These are phyloP conservation scores for Spiraea crenata DNA, from an alignment of 331 rosid species.

Conservation along the genomic window DNA sequence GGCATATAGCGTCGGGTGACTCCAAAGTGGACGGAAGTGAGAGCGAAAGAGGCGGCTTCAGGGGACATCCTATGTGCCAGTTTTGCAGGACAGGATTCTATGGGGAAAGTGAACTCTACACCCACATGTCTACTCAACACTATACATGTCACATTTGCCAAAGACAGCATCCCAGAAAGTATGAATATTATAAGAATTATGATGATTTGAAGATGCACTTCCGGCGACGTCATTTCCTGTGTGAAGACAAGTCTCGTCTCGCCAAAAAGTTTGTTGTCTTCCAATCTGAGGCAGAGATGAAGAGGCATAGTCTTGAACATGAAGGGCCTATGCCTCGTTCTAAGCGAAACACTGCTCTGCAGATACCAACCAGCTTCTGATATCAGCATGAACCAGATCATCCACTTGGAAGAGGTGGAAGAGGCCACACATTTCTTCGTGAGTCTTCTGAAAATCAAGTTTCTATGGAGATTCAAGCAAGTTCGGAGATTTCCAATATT, in stretches of 20 bases:
- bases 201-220: slow-evolving; percentile 97
- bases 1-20: slow-evolving; percentile 75
- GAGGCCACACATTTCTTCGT: slow-evolving; percentile 57
- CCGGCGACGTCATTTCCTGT: slow-evolving; percentile 84
- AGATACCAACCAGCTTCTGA: slow-evolving; percentile 92
- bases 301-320: slow-evolving; percentile 48
- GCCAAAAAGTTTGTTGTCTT: slow-evolving; percentile 83
- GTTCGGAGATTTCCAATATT: slow-evolving; percentile 53
- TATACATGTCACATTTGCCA: slow-evolving; percentile 96
- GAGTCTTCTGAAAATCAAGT: slow-evolving; percentile 71
- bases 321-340: slow-evolving; percentile 88
- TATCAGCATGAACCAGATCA: slow-evolving; percentile 72
- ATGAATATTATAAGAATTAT: slow-evolving; percentile 82
- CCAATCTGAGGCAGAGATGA: slow-evolving; percentile 83
- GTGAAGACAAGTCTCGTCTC: slow-evolving; percentile 95
- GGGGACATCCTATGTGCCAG: slow-evolving; percentile 94
- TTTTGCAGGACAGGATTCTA: slow-evolving; percentile 85
- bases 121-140: slow-evolving; percentile 94
- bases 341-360: slow-evolving; percentile 94
- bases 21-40: slow-evolving; percentile 97
- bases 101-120: slow-evolving; percentile 86
- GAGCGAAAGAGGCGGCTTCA: slow-evolving; percentile 97
- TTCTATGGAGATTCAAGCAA: slow-evolving; percentile 80
- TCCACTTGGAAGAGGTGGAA: slow-evolving; percentile 59
- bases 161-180: slow-evolving; percentile 86